Evolutionary conservation across 352 stramenopile genomes (phyloP).

Genomic region (Phytophthora litchii): DNA sequence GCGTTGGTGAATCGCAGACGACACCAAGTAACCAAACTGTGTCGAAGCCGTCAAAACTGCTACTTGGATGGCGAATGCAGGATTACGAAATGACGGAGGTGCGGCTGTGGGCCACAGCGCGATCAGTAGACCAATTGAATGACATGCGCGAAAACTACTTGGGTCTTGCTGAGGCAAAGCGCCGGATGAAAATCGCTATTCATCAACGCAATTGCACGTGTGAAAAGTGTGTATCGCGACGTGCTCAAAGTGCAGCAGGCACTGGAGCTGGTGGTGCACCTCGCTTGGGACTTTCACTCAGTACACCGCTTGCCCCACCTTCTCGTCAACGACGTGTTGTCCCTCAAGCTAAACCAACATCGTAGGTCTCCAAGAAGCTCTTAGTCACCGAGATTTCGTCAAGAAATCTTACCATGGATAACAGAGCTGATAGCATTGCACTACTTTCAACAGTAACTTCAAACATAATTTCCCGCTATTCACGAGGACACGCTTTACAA

Average conservation of each 20-base stretch:
- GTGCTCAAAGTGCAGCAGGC: conserved; percentile 44
- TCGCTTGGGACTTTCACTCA: conserved; percentile 31
- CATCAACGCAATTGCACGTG: conserved; percentile 84
- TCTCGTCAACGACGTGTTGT: conserved; percentile 48
- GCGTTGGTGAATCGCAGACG: conserved; percentile 57
- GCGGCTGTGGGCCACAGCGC: conserved; percentile 73
- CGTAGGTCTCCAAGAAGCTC: conserved; percentile 8
- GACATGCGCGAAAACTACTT: conserved; percentile 91
- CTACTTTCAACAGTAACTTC: no score
- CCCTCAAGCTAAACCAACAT: conserved; percentile 35
- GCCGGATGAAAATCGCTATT: conserved; percentile 85
- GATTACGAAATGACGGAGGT: conserved; percentile 82
- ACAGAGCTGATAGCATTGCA: no score
- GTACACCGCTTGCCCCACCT: conserved; percentile 53
- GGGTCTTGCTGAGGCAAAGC: conserved; percentile 80
- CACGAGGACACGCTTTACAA: no score
- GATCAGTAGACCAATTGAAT: conserved; percentile 71
- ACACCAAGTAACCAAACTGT: conserved; percentile 42
- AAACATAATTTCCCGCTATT: no score
- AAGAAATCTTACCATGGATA: no score
- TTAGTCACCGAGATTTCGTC: no score
- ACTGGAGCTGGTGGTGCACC: conserved; percentile 11
- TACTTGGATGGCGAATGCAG: conserved; percentile 50
- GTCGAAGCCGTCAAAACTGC: conserved; percentile 49
- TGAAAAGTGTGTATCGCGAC: conserved; percentile 72